Conservation (phyloP, 1,139 yeast genomes). For the Casaregolazyma suthepensis region DNA sequence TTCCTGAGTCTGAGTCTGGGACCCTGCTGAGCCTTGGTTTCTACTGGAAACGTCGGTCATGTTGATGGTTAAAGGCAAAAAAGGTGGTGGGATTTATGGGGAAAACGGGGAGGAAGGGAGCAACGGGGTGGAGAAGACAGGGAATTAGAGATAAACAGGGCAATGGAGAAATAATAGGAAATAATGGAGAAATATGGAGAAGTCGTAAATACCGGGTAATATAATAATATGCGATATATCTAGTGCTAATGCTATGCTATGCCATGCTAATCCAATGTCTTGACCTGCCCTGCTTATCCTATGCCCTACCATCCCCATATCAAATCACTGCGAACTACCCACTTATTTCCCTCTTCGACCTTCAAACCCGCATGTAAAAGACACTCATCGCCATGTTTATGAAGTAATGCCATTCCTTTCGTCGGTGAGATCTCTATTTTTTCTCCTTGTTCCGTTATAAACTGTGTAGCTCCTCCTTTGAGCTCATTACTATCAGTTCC, state of each 20-base stretch:
- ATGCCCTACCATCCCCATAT: slow-evolving; percentile 23
- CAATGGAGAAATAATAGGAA: background rate
- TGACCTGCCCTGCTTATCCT: background rate
- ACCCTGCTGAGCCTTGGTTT: background rate
- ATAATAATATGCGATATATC: background rate
- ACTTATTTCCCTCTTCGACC: slow-evolving; percentile 50
- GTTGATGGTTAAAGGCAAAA: background rate
- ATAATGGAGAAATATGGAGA: background rate
- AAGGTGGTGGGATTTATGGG: background rate
- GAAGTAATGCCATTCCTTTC: slow-evolving; percentile 56
- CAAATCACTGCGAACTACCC: slow-evolving; percentile 62
- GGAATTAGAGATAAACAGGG: background rate
- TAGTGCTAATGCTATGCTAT: background rate
- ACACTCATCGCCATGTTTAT: slow-evolving; percentile 65
- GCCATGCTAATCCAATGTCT: no score
- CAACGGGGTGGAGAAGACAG: background rate
- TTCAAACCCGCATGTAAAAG: slow-evolving; percentile 53
- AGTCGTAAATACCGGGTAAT: no score
- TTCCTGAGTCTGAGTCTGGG: background rate
- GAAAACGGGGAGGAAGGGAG: background rate
- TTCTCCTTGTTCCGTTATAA: slow-evolving; percentile 38
- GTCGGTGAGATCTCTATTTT: slow-evolving; percentile 41
- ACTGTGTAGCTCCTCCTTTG: slow-evolving; percentile 58
- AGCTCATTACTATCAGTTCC: slow-evolving; percentile 35
- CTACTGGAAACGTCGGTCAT: background rate